Evolutionary conservation across 148 eudicot genomes (phyloP).

Genomic region (Diospyros kaki): DNA sequence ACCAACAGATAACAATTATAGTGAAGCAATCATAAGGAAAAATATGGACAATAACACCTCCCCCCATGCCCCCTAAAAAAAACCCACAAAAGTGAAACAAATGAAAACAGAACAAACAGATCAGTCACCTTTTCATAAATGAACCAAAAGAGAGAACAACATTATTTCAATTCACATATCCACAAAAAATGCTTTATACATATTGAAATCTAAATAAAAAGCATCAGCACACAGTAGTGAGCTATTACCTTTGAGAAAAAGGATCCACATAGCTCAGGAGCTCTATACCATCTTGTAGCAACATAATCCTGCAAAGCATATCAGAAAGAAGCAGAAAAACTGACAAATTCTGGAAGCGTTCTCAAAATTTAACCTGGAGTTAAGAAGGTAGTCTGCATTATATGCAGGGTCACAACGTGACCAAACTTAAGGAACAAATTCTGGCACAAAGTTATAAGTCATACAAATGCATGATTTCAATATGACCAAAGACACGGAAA

Average conservation of each 20-base stretch:
- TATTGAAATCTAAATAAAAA: too few species aligned
- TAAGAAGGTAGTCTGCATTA: too few species aligned
- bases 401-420: too few species aligned
- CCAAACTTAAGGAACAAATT: too few species aligned
- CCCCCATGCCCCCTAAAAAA: background rate
- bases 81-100: background rate
- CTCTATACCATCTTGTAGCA: constrained; percentile 96
- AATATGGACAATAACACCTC: too few species aligned
- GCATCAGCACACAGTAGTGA: too few species aligned
- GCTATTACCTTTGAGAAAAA: constrained; percentile 52
- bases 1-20: background rate
- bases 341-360: background rate
- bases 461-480: background rate
- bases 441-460: too few species aligned
- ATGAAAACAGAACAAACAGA: background rate
- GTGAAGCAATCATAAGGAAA: too few species aligned
- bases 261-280: constrained; percentile 96
- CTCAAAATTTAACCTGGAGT: too few species aligned
- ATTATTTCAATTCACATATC: too few species aligned
- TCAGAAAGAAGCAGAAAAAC: background rate
- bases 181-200: too few species aligned
- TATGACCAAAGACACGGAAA: too few species aligned
- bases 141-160: constrained; percentile 3
- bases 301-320: constrained; percentile 67
- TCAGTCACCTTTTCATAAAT: background rate